Evolutionary conservation across 2,329 filamentous ascomycete species (phyloP).

Genomic region (Colletotrichum falcatum): DNA sequence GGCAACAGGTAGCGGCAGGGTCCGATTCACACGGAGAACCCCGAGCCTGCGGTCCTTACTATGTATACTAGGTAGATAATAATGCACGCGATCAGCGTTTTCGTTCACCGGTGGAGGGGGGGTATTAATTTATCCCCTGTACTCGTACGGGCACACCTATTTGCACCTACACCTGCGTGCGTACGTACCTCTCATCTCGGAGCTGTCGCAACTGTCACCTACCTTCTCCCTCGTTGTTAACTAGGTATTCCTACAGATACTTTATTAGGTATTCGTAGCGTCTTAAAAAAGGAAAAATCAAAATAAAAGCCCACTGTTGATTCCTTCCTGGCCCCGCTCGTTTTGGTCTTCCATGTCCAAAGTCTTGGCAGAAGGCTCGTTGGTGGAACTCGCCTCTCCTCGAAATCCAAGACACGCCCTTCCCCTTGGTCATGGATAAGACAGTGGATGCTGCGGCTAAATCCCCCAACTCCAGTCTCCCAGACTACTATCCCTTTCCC

Average conservation of each 20-base stretch:
- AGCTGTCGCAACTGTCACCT: too few species aligned
- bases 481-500: slow-evolving; percentile 15
- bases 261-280: not conserved
- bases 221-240: slow-evolving; percentile 6
- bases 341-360: slow-evolving; percentile 26
- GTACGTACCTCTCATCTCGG: too few species aligned
- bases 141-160: not conserved
- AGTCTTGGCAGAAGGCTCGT: slow-evolving; percentile 31
- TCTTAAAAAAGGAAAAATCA: too few species aligned
- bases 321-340: slow-evolving; percentile 30
- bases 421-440: slow-evolving; percentile 36
- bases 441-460: slow-evolving; percentile 31
- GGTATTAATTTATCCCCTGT: not conserved
- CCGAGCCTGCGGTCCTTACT: not conserved
- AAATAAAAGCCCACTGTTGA: slow-evolving; percentile 28
- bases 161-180: too few species aligned
- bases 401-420: slow-evolving; percentile 24
- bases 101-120: not conserved
- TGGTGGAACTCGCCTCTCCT: slow-evolving; percentile 31
- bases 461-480: slow-evolving; percentile 4
- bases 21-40: not conserved
- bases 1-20: not conserved
- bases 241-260: too few species aligned
- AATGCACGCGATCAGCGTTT: not conserved
- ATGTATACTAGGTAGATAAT: too few species aligned